Percentiles rank a stretch among this genome's conserved stretches.
Conservation (phyloP, 306 rosid genomes). For the Sechiopsis laciniata region DNA sequence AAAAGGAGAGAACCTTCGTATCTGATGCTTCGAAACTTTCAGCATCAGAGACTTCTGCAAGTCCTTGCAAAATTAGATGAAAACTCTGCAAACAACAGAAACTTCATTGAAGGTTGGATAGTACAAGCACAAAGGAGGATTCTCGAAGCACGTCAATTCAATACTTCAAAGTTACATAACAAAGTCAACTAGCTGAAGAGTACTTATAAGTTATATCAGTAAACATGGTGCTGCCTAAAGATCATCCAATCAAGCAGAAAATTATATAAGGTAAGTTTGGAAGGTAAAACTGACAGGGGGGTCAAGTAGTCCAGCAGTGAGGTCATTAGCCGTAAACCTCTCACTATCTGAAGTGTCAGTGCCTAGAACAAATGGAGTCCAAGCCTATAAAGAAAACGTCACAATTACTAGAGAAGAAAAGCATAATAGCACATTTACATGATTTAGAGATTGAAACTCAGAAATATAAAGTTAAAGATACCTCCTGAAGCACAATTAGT, state of each 20-base stretch:
- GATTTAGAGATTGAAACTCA: background rate
- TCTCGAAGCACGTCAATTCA: constrained; percentile 1
- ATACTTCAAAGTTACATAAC: constrained; percentile 10
- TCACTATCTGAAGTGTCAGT: constrained; percentile 31
- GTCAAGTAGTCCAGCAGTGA: constrained; percentile 39
- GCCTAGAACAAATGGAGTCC: constrained; percentile 53
- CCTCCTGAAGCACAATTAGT: constrained; percentile 60
- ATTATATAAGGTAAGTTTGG: constrained; percentile 20
- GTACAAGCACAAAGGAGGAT: background rate
- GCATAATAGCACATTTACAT: constrained; percentile 6
- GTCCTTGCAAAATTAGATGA: constrained; percentile 55
- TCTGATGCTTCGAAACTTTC: constrained; percentile 35
- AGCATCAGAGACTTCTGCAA: constrained; percentile 34
- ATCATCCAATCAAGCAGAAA: constrained; percentile 15
- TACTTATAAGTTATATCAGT: background rate
- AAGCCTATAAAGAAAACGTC: constrained; percentile 41
- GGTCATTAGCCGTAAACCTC: constrained; percentile 28
- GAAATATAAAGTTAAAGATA: constrained; percentile 25
- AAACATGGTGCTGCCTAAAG: background rate
- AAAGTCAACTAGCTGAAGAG: background rate
- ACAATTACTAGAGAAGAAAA: constrained; percentile 13
- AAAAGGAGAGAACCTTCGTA: constrained; percentile 42
- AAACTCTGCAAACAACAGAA: constrained; percentile 40
- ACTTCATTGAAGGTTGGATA: constrained; percentile 10
- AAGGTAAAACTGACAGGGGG: constrained; percentile 60